Base-by-base conservation (phyloP, 2,329 filamentous ascomycete species). In the Sclerotinia nivalis region DNA sequence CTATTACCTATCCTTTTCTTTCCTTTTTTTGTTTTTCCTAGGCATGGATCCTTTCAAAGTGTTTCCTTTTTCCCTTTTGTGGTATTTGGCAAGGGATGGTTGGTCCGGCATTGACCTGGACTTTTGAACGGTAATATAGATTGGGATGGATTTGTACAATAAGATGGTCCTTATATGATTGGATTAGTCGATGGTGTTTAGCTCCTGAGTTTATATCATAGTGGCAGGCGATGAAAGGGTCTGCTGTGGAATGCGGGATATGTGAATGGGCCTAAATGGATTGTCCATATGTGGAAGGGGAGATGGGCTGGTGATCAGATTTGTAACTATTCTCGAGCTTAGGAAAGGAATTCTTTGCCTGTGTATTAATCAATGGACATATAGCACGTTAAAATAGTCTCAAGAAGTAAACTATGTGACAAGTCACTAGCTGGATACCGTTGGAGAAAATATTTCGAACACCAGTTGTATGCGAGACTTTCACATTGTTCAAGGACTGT, bases 301-400 rank as follows among this genome's bases (percentile, higher is more conserved):
- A 59, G 15, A 28, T 47, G 15, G 28, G 61, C n/a, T 52, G n/a
- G 47, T 52, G 31, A 37, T 52, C 61, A 28, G 34, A 54, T 52
- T 65, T 65, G 61, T 65, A 54, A 52, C 40, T 52, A 52, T 65
- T 40, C 47, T 28, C n/a, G 13, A 34, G 47, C n/a, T 25, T 10
- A 31, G 50, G n/a, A 15, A 37, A 45, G 31, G 43, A 59, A 15
- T 9, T 60, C 22, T 4, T 61, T 60, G 54, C 40, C 50, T 58
- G 54, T 68, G 50, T 49, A 60, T 61, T 20, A 25, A 68, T 59
- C 43, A 49, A 67, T 67, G 52, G 28, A 40, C 22, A 67, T 60
- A 50, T 40, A 37, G 47, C n/a, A 61, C 31, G 8, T 15, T 2
- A 40, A 40, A 60, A 28, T 22, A 28, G 10, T 9, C 15, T 4